Evolutionary conservation across 139 green algal species (phyloP), one percentile per base, ranked within the genome.

Genomic region (Pedinophyceae sp.): DNA sequence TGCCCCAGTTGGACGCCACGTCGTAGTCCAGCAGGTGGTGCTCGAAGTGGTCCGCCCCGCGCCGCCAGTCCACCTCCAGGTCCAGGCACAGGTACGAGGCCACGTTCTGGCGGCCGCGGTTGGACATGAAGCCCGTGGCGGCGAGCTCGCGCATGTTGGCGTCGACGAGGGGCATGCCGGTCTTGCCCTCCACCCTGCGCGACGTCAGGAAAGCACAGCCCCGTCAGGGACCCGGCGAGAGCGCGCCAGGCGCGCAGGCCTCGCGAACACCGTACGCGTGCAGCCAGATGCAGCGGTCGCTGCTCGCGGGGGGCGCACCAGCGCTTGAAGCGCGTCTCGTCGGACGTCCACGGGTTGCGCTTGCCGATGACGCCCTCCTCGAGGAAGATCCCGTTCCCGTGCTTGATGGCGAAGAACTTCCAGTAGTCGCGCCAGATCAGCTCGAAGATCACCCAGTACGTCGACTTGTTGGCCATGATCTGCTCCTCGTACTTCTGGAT

Each of bases 141-240:
- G 49, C 46, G 7, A 98, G 68, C 73, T 98, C 91, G 2, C 91
- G 62, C 91, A 98, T 98, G 72, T 95, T 95, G 27, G 91, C 91
- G 53, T 98, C 91, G 23, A 98, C 83, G 52, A 98, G 72, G 1
- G 91, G 91, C 67, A 84, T 67, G 13, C 90, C 90, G 4, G 89
- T 96, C 23, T 23, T 53, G 20, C 90, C 90, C 1, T 83, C 69
- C 24, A 61, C 55, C 89, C 89, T n/a, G n/a, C n/a, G n/a, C n/a
- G n/a, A n/a, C n/a, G n/a, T n/a, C n/a, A n/a, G n/a, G n/a, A 57
- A 20, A 7, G 10, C 51, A n/a, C 24, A 7, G 47, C n/a, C 20
- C 7, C 28, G 7, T 53, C 29, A 20, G 10, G 7, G 29, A 49
- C 51, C n/a, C 19, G 15, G 28, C 19, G 43, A 23, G 23, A 57